Percentiles rank a stretch among this genome's conserved stretches.
phyloP scores from a whole-genome alignment of 108 stramenopile genomes.

The Cyclotella atomus region DNA sequence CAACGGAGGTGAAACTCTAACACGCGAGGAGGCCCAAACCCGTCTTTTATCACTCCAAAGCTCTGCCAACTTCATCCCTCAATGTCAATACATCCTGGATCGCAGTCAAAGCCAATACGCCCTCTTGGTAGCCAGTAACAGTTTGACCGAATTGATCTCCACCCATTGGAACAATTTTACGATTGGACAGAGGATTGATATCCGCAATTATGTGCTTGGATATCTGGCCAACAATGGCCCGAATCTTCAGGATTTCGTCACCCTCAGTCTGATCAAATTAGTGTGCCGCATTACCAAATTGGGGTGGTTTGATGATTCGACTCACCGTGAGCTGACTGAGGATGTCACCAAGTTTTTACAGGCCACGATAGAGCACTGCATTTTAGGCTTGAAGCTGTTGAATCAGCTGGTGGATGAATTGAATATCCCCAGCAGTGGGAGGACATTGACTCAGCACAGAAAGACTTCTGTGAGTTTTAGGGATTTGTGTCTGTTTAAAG shows the following conservation, averaged over 20 bases:
- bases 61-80: slow-evolving; percentile 95
- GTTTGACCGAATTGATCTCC: slow-evolving; percentile 92
- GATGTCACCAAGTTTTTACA: slow-evolving; percentile 96
- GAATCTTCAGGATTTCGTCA: slow-evolving; percentile 88
- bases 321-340: slow-evolving; percentile 92
- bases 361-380: slow-evolving; percentile 94
- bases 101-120: slow-evolving; percentile 91
- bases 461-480: slow-evolving; percentile 97
- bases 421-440: slow-evolving; percentile 91
- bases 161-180: slow-evolving; percentile 97
- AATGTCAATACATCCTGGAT: slow-evolving; percentile 98
- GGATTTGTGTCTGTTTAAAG: slow-evolving; percentile 91
- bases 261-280: slow-evolving; percentile 86
- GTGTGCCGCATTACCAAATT: slow-evolving; percentile 98
- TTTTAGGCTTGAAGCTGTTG: slow-evolving; percentile 94
- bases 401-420: slow-evolving; percentile 97
- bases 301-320: slow-evolving; percentile 96
- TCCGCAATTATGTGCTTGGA: slow-evolving; percentile 95
- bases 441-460: slow-evolving; percentile 96
- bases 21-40: slow-evolving; percentile 82
- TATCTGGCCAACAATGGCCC: slow-evolving; percentile 96
- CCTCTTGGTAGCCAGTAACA: slow-evolving; percentile 91
- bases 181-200: slow-evolving; percentile 90
- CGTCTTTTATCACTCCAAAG: slow-evolving; percentile 91
- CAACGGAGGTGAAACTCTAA: slow-evolving; percentile 54